Evolutionary conservation across 495 filamentous ascomycete species (phyloP), one percentile per base, ranked within the genome.

Genomic region (Neurospora pannonica): DNA sequence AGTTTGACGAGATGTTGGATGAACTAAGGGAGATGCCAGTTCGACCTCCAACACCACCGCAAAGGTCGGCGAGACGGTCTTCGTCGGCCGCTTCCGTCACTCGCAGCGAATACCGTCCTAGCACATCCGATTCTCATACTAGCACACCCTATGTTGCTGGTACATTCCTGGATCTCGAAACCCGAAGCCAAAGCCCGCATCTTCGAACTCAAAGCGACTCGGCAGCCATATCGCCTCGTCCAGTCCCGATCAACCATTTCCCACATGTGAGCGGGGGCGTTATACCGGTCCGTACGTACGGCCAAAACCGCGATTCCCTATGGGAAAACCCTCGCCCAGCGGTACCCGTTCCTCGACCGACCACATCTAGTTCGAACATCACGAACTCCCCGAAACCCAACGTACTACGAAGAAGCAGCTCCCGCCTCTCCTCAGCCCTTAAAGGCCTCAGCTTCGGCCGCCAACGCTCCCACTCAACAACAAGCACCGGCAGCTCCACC

Each of bases 31-130:
- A 82, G 8, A 78, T 82, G 75, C 82, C 83, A 2, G 77, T 74
- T 24, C 80, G 76, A 40, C 74, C 83, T 19, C 84, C 84, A 3
- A 82, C 82, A 2, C 82, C 82, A 11, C 84, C 84, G 36, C 82
- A 81, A 24, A 82, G 80, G 72, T 82, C 83, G 71, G 73, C 79
- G 72, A 78, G 78, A 74, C 54, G 83, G 76, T 70, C 70, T 38
- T 38, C 74, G 54, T 71, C 79, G 67, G 38, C 76, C 42, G 38
- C 72, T 69, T 43, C 54, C 7, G 37, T 67, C n/a, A 28, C 37
- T 19, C 38, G 71, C 8, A 54, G 71, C 19, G 46, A 46, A 48
- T 48, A 38, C 37, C 71, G 60, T 21, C 72, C 76, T 34, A 75
- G 71, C 67, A 75, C 39, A 9, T 36, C 75, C 3, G 75, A 76